A percentile compares a stretch with the other conserved stretches of the same genome.
Conservation (phyloP, 2,329 filamentous ascomycete species). For the Emericellopsis atlantica region DNA sequence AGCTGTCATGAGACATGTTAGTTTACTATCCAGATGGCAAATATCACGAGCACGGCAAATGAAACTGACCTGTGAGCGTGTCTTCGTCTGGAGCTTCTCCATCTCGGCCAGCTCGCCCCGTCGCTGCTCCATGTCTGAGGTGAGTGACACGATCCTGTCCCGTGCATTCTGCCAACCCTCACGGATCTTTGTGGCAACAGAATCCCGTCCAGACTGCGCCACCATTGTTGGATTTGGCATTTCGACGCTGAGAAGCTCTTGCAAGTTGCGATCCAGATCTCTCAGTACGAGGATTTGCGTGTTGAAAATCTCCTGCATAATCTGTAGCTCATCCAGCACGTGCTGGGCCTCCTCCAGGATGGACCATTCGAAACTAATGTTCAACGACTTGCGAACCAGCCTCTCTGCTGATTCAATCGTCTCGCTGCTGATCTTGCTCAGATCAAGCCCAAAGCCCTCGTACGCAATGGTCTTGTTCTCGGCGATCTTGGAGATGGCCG, state of each 20-base stretch:
- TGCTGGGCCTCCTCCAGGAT: slow-evolving; percentile 7
- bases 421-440: slow-evolving; percentile 10
- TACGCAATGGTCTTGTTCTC: slow-evolving; percentile 6
- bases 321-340: slow-evolving; percentile 7
- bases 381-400: slow-evolving; percentile 7
- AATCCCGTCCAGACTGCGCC: too few species aligned
- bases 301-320: slow-evolving; percentile 8
- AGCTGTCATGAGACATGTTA: slow-evolving; percentile 6
- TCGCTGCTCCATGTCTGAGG: slow-evolving; percentile 6
- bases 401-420: slow-evolving; percentile 13
- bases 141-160: slow-evolving; percentile 4
- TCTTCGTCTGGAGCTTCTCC: slow-evolving; percentile 13
- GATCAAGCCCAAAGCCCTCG: slow-evolving; percentile 7
- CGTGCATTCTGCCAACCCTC: slow-evolving; percentile 3
- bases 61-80: slow-evolving; percentile 9
- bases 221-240: too few species aligned
- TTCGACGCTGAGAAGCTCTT: slow-evolving; percentile 1
- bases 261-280: slow-evolving; percentile 7
- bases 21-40: neutral
- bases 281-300: slow-evolving; percentile 5
- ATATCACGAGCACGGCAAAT: neutral
- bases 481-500: slow-evolving; percentile 8
- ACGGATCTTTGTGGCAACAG: too few species aligned
- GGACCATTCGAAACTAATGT: slow-evolving; percentile 8
- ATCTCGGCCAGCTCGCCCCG: slow-evolving; percentile 11